phyloP scores from a whole-genome alignment of 2,329 filamentous ascomycete genomes.

The Pseudogymnoascus sp. region DNA sequence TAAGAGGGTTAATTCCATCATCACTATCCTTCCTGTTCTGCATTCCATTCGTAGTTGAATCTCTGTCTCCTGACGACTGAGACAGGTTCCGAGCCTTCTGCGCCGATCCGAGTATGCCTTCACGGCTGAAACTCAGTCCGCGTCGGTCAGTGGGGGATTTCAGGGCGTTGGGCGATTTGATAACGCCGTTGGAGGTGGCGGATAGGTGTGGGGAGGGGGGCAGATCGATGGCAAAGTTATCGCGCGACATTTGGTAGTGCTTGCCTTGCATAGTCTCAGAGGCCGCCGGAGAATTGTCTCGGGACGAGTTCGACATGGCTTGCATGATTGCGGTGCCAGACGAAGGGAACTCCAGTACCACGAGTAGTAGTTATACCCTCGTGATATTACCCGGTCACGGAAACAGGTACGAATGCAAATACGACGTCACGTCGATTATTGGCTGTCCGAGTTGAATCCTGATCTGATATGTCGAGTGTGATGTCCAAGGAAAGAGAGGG shows the following conservation, averaged over 20 bases:
- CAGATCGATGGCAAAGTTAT: constrained; percentile 26
- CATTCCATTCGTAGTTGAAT: constrained; percentile 37
- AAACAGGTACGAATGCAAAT: not conserved
- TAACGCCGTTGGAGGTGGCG: constrained; percentile 14
- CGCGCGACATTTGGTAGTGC: constrained; percentile 26
- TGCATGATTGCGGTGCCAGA: constrained; percentile 17
- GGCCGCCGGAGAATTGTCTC: constrained; percentile 23
- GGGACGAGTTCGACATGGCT: constrained; percentile 27
- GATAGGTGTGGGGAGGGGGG: constrained; percentile 23
- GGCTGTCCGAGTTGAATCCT: not conserved
- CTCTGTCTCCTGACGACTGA: constrained; percentile 44
- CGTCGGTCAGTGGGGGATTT: constrained; percentile 46
- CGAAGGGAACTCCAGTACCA: not conserved
- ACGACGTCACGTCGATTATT: not conserved
- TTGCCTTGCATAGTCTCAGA: constrained; percentile 22
- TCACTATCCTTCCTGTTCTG: constrained; percentile 39
- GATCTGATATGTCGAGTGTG: not conserved
- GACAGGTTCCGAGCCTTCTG: constrained; percentile 50
- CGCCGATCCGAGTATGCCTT: constrained; percentile 46
- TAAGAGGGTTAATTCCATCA: constrained; percentile 51
- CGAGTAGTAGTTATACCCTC: not conserved
- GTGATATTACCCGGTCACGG: not conserved
- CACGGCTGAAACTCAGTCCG: constrained; percentile 45
- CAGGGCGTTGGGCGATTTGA: constrained; percentile 29
- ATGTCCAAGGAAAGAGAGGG: constrained; percentile 5